Percentiles rank a stretch among this genome's conserved stretches.
Evolutionary conservation across 2,329 filamentous ascomycete species (phyloP).

Genomic region (Colletotrichum sp.): DNA sequence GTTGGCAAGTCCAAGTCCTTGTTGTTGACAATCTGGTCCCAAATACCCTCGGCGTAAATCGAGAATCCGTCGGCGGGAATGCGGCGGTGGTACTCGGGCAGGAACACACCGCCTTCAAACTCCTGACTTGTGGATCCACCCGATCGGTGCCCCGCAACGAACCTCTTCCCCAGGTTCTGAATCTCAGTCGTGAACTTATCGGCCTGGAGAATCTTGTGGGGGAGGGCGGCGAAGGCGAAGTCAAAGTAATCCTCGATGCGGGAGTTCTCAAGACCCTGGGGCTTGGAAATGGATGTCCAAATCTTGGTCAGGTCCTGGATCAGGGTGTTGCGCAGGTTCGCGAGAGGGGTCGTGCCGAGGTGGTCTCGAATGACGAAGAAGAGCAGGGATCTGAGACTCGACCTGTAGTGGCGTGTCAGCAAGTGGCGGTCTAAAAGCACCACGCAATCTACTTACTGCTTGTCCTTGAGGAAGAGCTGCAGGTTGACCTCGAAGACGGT

Average conservation of each 20-base stretch:
- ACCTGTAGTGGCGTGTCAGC: slow-evolving; percentile 52
- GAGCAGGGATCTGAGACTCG: slow-evolving; percentile 85
- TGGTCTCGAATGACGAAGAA: slow-evolving; percentile 99
- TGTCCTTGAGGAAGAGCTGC: slow-evolving; percentile 95
- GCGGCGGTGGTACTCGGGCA: slow-evolving; percentile 92
- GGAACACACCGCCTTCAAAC: slow-evolving; percentile 79
- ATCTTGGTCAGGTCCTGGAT: slow-evolving; percentile 90
- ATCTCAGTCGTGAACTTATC: slow-evolving; percentile 88
- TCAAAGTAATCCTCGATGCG: slow-evolving; percentile 98
- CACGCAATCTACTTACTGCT: slow-evolving; percentile 65
- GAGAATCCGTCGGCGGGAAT: slow-evolving; percentile 98
- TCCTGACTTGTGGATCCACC: slow-evolving; percentile 70
- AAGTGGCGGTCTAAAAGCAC: not conserved
- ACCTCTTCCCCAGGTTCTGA: slow-evolving; percentile 78
- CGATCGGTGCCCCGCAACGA: slow-evolving; percentile 80
- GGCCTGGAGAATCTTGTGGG: slow-evolving; percentile 95
- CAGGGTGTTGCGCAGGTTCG: slow-evolving; percentile 88
- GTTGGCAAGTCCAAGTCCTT: slow-evolving; percentile 97
- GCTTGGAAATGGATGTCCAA: slow-evolving; percentile 93
- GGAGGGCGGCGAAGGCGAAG: slow-evolving; percentile 93
- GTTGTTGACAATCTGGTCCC: slow-evolving; percentile 99
- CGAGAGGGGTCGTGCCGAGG: slow-evolving; percentile 86
- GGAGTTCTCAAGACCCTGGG: slow-evolving; percentile 83
- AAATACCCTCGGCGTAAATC: slow-evolving; percentile 89
- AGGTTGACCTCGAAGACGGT: slow-evolving; percentile 99